Evolutionary conservation across 805 yeast species (phyloP), one percentile per base, ranked within the genome.

Genomic region (Wickerhamiella slavikovae): DNA sequence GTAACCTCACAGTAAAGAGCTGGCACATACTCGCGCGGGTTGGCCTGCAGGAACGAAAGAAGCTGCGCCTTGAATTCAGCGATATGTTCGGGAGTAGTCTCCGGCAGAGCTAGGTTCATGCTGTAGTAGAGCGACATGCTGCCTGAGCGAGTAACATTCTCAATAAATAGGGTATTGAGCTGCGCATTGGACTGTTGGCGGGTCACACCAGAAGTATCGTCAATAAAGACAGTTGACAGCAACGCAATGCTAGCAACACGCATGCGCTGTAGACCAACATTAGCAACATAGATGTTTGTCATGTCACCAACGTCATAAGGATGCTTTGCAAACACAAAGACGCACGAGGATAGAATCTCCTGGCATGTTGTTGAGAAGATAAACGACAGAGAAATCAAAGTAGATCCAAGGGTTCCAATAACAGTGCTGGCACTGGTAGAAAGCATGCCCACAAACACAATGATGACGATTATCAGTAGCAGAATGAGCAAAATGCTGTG

Each of bases 221-320:
- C 40, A 13, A 28, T 34, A 38, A 55, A 52, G 7, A 48, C 54
- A 3, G 60, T 49, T 32, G 45, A 54, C 30, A 53, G 38, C 15
- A 55, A 45, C 14, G 55, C 48, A 25, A 55, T 33, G 22, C 52
- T 48, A 4, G 35, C 34, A 15, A 51, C 59, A 4, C 33, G 32
- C 47, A 49, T 40, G 13, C 48, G 39, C 24, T 23, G 20, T 5
- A 23, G n/a, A 9, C 42, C 42, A 12, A 43, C 38, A 3, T 40
- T 32, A 9, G 38, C 33, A 7, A 36, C 40, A 11, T 29, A 27
- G 16, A 53, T 48, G 22, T 39, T 43, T 9, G 54, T 52, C 26
- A 49, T 32, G 26, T 55, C 61, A n/a, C 60, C 60, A 6, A 52
- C 50, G 34, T 55, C 61, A 28, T 41, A 44, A 3, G 61, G 60